A percentile compares a stretch with the other conserved stretches of the same genome.
phyloP scores from a whole-genome alignment of 2,329 filamentous ascomycete species.

The Shiraia sp. region DNA sequence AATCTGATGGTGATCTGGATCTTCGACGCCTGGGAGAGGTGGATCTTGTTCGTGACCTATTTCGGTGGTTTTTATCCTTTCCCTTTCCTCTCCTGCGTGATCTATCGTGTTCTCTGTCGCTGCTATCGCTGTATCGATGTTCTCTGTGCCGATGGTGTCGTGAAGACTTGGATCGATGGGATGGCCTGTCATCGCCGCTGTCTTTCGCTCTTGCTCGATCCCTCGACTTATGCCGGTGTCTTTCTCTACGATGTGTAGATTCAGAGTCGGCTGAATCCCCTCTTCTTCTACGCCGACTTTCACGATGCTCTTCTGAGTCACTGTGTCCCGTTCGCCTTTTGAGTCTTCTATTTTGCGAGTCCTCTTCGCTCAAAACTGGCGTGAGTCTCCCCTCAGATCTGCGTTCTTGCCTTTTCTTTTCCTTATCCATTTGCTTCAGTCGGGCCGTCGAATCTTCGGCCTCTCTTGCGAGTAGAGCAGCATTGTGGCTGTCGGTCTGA shows the following conservation, averaged over 20 bases:
- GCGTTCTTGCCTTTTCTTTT: conserved; percentile 17
- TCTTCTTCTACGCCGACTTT: conserved; percentile 11
- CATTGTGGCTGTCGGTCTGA: conserved; percentile 87
- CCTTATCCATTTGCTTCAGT: conserved; percentile 54
- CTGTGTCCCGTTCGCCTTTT: conserved; percentile 19
- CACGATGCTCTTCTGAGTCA: conserved; percentile 19
- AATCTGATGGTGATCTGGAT: conserved; percentile 23
- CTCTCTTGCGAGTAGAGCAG: conserved; percentile 81
- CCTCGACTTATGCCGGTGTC: conserved; percentile 14
- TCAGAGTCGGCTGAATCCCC: conserved; percentile 3
- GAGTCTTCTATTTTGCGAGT: conserved; percentile 15
- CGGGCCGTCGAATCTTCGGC: conserved; percentile 75
- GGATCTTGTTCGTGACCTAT: conserved; percentile 21
- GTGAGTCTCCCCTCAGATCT: conserved; percentile 27
- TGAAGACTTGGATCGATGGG: conserved; percentile 18
- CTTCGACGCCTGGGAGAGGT: conserved; percentile 18
- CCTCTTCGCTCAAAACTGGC: conserved; percentile 19
- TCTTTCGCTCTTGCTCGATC: conserved; percentile 18
- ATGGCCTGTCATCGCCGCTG: conserved; percentile 15
- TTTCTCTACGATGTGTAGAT: conserved; percentile 13
- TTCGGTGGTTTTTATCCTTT: conserved; percentile 14
- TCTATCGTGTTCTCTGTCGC: conserved; percentile 11
- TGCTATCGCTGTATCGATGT: conserved; percentile 8
- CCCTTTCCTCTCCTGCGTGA: conserved; percentile 11
- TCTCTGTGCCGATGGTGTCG: conserved; percentile 17